These are phyloP conservation scores for Lentithecium fluviatile DNA, from an alignment of 495 filamentous ascomycete genomes.

Conservation along the genomic window DNA sequence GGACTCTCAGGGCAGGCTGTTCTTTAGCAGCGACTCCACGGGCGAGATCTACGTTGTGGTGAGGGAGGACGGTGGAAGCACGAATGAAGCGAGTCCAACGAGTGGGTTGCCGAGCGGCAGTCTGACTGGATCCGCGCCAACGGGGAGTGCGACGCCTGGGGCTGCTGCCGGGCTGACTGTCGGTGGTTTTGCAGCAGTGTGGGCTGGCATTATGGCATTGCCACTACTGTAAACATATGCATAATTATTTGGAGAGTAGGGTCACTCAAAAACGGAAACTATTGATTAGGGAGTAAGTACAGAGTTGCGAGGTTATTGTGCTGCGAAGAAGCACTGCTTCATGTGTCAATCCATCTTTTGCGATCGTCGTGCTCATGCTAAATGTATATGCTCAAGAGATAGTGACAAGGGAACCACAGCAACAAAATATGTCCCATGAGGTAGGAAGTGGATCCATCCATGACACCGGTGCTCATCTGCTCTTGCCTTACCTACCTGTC, in stretches of 20 bases:
- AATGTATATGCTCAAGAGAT: no score
- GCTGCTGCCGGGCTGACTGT: neutral
- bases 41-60: slow-evolving; percentile 53
- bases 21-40: slow-evolving; percentile 50
- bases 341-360: no score
- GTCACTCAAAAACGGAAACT: neutral
- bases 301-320: neutral
- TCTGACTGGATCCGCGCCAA: neutral
- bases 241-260: no score
- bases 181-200: neutral
- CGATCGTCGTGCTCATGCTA: no score
- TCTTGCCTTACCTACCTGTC: no score
- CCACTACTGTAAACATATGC: neutral
- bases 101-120: slow-evolving; percentile 15
- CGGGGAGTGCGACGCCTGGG: slow-evolving; percentile 1
- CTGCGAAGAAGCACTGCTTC: no score
- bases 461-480: no score
- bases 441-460: no score
- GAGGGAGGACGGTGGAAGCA: slow-evolving; percentile 37
- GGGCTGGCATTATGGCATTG: slow-evolving; percentile 6
- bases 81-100: slow-evolving; percentile 14
- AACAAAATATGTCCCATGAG: no score
- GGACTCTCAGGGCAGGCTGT: slow-evolving; percentile 49
- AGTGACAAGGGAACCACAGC: no score
- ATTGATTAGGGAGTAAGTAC: neutral